Base-by-base conservation (phyloP, 2,329 filamentous ascomycete genomes). In the Neocatenulostroma microsporum region DNA sequence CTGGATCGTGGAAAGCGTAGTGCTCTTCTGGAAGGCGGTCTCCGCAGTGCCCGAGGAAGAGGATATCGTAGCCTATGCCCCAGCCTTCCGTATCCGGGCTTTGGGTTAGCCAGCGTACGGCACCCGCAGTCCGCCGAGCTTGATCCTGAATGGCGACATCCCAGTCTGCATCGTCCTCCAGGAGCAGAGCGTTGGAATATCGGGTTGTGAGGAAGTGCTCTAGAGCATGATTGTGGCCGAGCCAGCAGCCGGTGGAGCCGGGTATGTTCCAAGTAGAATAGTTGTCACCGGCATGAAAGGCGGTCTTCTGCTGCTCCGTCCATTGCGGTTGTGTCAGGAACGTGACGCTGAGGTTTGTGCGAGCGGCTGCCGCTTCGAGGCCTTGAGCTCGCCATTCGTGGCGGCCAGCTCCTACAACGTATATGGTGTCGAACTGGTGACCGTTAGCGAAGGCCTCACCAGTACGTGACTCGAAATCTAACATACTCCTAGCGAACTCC, bases 141-240 rank as follows among this genome's bases (percentile, higher is more conserved):
- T n/a, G n/a, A 0, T 32, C 17, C 5, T 34, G 58, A 8, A 64
- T 44, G 3, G 47, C 45, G 5, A 61, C 45, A 37, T 63, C 61
- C 55, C 55, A 63, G 37, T 63, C 62, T 20, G 57, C 55, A 32
- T 63, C 60, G 32, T 64, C 61, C 37, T 64, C 61, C 5, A 60
- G 38, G 34, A 60, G 54, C 10, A 60, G 38, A 4, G 50, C 54
- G 1, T 52, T 51, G 21, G 48, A 47, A 11, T 45, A 39, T 4
- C 37, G 44, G 12, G 48, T 48, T 12, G 48, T 37, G 19, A 59
- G 39, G 19, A 59, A 45, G 35, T 51, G 48, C 31, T 52, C 51
- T 8, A 60, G 42, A 7, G 57, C 40, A 36, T 61, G 50, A 12
- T 59, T 45, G 30, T 59, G 54, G 20, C 49, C 51, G 6, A 61